Evolutionary conservation across 2,329 filamentous ascomycete species (phyloP), one percentile per base, ranked within the genome.

Genomic region (Talaromyces sp.): DNA sequence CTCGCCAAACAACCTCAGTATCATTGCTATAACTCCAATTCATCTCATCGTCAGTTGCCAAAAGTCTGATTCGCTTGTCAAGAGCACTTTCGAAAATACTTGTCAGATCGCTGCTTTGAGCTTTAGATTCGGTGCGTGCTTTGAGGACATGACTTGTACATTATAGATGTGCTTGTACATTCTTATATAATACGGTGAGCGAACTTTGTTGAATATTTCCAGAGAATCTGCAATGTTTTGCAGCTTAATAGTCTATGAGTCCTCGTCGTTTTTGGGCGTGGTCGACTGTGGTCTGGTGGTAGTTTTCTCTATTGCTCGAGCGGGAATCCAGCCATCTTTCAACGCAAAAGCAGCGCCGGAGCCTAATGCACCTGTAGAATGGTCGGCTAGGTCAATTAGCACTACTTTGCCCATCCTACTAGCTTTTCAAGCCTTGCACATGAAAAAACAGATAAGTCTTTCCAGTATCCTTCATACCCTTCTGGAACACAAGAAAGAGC

Each of bases 301-400:
- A 10, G 67, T 65, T 43, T 69, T 54, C 7, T 70, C 68, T 38
- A 74, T 67, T 3, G 75, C 69, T 59, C 71, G 70, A 11, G 75
- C 75, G 1, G 79, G 68, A 26, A 79, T 73, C 75, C 75, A 80
- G 9, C 74, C 76, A 66, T 80, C 78, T 63, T 80, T 74, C 65
- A 80, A 70, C 0, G 78, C 77, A 61, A 79, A 79, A 0, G 74
- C 77, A 5, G 78, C 43, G 12, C 56, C 56, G 12, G 56, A 57
- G 17, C 56, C 56, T 24, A 57, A 57, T 19, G 43, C 56, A 27
- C 56, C 56, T 57, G n/a, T n/a, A n/a, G n/a, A n/a, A n/a, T n/a
- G n/a, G n/a, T n/a, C n/a, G n/a, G n/a, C n/a, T n/a, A n/a, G n/a
- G n/a, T n/a, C n/a, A n/a, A n/a, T n/a, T n/a, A n/a, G n/a, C n/a